A percentile compares a stretch with the other conserved stretches of the same genome.
These are phyloP conservation scores for Cucumis cinereus DNA, from an alignment of 306 rosid genomes.

Conservation along the genomic window DNA sequence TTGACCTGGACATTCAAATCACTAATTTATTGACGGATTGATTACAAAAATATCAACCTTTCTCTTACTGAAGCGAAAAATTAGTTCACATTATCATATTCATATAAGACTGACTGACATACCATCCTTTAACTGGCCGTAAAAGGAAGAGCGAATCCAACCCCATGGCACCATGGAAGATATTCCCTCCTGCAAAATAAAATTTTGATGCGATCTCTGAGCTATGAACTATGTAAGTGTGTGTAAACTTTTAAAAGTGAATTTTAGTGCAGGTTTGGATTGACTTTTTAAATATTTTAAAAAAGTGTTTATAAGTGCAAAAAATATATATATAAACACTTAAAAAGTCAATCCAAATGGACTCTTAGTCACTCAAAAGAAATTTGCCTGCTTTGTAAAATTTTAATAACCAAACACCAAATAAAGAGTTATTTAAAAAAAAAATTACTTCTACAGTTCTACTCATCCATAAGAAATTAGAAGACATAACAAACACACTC, in stretches of 20 bases:
- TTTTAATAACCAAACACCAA: background rate
- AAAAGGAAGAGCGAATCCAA: slow-evolving; percentile 80
- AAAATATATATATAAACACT: too few species aligned
- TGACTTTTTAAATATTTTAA: too few species aligned
- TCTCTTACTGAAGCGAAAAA: too few species aligned
- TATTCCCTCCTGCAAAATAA: slow-evolving; percentile 53
- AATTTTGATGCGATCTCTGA: background rate
- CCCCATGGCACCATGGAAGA: slow-evolving; percentile 89
- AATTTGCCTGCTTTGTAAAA: background rate
- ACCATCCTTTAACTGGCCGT: slow-evolving; percentile 89
- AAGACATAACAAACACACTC: background rate
- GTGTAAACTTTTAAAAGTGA: background rate
- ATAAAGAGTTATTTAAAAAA: too few species aligned
- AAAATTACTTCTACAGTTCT: too few species aligned
- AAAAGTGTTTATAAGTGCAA: too few species aligned
- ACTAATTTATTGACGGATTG: background rate
- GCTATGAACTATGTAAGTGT: background rate
- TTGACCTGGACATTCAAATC: slow-evolving; percentile 39
- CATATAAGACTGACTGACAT: background rate
- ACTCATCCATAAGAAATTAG: background rate
- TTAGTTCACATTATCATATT: background rate
- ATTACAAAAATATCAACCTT: too few species aligned
- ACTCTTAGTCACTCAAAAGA: background rate
- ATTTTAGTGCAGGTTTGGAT: background rate
- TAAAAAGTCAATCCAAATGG: too few species aligned